Percentiles rank a stretch among this genome's conserved stretches.
phyloP scores from a whole-genome alignment of 2,329 filamentous ascomycete species.

The Fusarium pseudocircinatum region DNA sequence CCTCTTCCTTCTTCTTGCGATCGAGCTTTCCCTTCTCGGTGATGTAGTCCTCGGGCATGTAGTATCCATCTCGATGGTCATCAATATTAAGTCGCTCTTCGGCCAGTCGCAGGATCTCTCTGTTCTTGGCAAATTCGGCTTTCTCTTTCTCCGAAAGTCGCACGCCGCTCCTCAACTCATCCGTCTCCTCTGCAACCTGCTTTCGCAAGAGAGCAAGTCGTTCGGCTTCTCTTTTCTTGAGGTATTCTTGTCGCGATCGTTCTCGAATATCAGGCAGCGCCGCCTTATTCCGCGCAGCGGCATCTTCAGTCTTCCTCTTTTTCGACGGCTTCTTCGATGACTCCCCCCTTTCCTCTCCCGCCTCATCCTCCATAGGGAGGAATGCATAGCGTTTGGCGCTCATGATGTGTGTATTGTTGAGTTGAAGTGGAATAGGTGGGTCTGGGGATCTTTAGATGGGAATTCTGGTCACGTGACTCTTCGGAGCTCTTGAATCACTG shows the following conservation, averaged over 20 bases:
- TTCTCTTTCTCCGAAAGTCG: conserved; percentile 81
- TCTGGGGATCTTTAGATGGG: not conserved
- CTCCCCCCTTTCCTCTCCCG: conserved; percentile 71
- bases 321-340: conserved; percentile 71
- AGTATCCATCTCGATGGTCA: conserved; percentile 90
- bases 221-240: conserved; percentile 91
- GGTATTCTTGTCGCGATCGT: conserved; percentile 88
- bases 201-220: conserved; percentile 85
- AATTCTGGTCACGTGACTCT: not conserved
- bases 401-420: conserved; percentile 46
- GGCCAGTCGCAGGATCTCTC: conserved; percentile 81
- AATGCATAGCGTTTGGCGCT: conserved; percentile 69
- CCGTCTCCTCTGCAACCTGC: conserved; percentile 89
- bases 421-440: not conserved
- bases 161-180: conserved; percentile 80
- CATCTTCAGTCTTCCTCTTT: conserved; percentile 64
- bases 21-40: conserved; percentile 93
- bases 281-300: conserved; percentile 72
- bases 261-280: conserved; percentile 84
- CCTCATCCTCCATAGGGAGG: conserved; percentile 72
- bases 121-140: conserved; percentile 87
- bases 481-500: not conserved
- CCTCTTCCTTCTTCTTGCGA: conserved; percentile 85
- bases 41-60: conserved; percentile 93
- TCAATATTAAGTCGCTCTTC: conserved; percentile 89